A percentile compares a stretch with the other conserved stretches of the same genome.
phyloP scores from a whole-genome alignment of 176 grass and related monocot species.

The Guadua angustifolia region DNA sequence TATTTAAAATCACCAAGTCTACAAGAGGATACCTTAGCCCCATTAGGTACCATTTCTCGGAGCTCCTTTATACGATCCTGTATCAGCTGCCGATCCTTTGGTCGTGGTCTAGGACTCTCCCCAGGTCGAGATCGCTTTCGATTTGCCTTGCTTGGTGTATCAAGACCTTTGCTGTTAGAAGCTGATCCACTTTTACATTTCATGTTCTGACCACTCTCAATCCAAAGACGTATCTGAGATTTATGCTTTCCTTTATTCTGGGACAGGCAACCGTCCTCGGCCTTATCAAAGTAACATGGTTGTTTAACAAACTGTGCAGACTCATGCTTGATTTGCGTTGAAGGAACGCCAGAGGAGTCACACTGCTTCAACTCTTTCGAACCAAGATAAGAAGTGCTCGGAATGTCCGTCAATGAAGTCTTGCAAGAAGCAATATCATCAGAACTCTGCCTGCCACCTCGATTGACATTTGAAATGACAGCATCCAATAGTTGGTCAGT shows the following conservation, averaged over 20 bases:
- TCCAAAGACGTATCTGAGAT: constrained; percentile 75
- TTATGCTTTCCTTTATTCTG: constrained; percentile 64
- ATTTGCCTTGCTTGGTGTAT: constrained; percentile 60
- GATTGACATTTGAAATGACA: constrained; percentile 70
- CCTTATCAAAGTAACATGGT: constrained; percentile 48
- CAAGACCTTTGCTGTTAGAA: constrained; percentile 72
- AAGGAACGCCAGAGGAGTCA: constrained; percentile 39
- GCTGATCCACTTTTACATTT: constrained; percentile 68
- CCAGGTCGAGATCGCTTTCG: constrained; percentile 73
- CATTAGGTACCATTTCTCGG: constrained; percentile 78
- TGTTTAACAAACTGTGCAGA: constrained; percentile 54
- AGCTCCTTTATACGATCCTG: constrained; percentile 86
- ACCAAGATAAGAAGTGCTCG: constrained; percentile 47
- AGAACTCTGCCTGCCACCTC: constrained; percentile 53
- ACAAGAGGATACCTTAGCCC: constrained; percentile 66
- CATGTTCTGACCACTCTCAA: constrained; percentile 61
- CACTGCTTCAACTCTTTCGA: constrained; percentile 49
- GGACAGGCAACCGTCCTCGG: constrained; percentile 52
- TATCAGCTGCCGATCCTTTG: constrained; percentile 82
- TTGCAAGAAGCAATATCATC: constrained; percentile 68
- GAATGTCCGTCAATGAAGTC: constrained; percentile 58
- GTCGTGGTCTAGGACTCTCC: constrained; percentile 68
- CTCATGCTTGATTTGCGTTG: constrained; percentile 54
- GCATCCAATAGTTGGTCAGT: constrained; percentile 82
- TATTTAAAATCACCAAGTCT: constrained; percentile 22